Conservation (phyloP, 805 yeast genomes). For the Pichia paraexigua region DNA sequence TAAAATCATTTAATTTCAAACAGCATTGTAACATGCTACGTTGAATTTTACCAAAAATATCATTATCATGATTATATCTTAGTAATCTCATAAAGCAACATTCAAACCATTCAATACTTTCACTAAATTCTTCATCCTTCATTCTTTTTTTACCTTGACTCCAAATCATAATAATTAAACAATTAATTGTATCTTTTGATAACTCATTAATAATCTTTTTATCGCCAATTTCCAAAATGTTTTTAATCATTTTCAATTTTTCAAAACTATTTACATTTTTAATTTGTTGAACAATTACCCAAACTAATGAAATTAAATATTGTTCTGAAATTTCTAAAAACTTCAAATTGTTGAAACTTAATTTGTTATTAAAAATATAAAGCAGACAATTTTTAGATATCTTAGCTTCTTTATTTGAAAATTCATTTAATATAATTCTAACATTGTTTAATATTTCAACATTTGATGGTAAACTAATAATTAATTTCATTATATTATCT, state of each 20-base stretch:
- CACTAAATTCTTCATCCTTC: constrained; percentile 14
- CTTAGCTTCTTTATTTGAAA: constrained; percentile 17
- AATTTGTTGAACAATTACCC: constrained; percentile 19
- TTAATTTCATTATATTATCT: constrained; percentile 30
- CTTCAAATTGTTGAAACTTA: constrained; percentile 10
- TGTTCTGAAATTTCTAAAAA: constrained; percentile 5
- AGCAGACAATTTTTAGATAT: constrained; percentile 29
- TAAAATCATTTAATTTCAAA: constrained; percentile 17
- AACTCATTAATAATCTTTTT: constrained; percentile 20
- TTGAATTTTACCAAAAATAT: constrained; percentile 30
- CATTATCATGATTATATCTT: constrained; percentile 14
- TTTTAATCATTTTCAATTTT: constrained; percentile 15
- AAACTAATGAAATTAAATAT: constrained; percentile 12
- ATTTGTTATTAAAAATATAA: constrained; percentile 28
- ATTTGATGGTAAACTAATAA: constrained; percentile 23
- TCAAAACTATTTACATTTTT: constrained; percentile 9
- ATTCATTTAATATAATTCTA: constrained; percentile 10
- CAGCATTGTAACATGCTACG: constrained; percentile 29
- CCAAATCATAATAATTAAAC: constrained; percentile 33
- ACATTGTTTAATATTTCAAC: constrained; percentile 13
- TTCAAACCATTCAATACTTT: constrained; percentile 14
- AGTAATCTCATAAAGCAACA: constrained; percentile 8
- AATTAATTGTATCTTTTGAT: constrained; percentile 24
- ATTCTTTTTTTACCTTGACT: constrained; percentile 28
- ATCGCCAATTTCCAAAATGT: constrained; percentile 23